Base-by-base conservation (phyloP, 495 filamentous ascomycete genomes). In the Chaetomidium leptoderma region DNA sequence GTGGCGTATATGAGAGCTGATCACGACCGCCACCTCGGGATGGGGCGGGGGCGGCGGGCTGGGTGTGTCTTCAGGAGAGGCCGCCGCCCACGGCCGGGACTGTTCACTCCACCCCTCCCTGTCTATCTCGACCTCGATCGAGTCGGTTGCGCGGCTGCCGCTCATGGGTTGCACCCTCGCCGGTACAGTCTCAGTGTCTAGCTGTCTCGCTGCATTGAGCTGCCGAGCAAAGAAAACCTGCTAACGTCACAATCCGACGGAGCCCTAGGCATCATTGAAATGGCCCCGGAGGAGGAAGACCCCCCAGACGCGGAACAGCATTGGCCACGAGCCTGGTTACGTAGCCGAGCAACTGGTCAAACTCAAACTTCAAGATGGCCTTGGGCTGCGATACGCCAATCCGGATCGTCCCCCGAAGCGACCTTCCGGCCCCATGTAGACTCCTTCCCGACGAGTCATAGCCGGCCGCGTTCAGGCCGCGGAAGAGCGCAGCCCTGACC, bases 381-480 rank as follows among this genome's bases (percentile, higher is more conserved):
- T 63, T 59, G 10, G 67, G 59, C 24, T 70, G 26, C 9, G 14
- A 8, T 16, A 63, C 46, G 16, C 16, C 8, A 19, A 73, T 17
- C 19, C 48, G 60, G 19, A 74, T 54, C 10, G 71, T 70, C 26
- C 73, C 72, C 37, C 65, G 54, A 10, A 74, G 37, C 1, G 55
- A 62, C 23, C 16, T 14, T 19, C 11, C 17, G 10, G 14, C 11
- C n/a, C 48, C 42, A 21, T 49, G 35, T 27, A 64, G 24, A 24
- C 58, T 66, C 36, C 61, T 75, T 19, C 87, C 87, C 23, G 78
- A 59, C n/a, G 61, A 49, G 63, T 83, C 79, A 60, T 78, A 85
- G 1, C 86, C 85, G 47, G 69, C 74, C 32, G 67, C 75, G 56
- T 69, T 75, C 60, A 91, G 70, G 17, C 78, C 80, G 46, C 81